Conservation (phyloP, 768 basidiomycete genomes). For the Coprinellus micaceus region DNA sequence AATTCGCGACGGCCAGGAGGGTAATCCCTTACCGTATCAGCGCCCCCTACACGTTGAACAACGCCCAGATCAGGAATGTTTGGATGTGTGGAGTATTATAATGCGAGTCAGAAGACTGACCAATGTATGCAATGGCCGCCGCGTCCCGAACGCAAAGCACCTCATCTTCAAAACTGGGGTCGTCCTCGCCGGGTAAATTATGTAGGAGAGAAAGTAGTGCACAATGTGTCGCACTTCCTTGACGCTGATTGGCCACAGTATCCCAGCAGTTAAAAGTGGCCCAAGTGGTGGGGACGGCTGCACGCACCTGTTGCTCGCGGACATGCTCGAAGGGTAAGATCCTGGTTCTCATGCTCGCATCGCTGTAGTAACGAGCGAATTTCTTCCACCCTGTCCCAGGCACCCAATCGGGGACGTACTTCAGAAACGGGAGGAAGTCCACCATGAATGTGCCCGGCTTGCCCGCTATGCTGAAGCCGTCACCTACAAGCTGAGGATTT, state of each 20-base stretch:
- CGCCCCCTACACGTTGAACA: background rate
- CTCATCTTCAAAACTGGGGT: background rate
- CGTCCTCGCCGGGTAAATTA: background rate
- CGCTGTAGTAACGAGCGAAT: conserved; percentile 32
- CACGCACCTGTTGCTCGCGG: conserved; percentile 30
- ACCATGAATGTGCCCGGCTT: conserved; percentile 30
- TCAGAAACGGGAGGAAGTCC: conserved; percentile 23
- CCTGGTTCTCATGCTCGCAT: conserved; percentile 28
- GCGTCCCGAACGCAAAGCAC: background rate
- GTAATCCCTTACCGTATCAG: background rate
- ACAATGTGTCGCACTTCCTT: background rate
- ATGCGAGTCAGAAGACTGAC: background rate
- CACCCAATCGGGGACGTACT: conserved; percentile 33
- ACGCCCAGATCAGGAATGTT: background rate
- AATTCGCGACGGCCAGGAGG: background rate
- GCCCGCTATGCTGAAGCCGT: conserved; percentile 20
- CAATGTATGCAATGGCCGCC: background rate
- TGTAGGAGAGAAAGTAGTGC: background rate
- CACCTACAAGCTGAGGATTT: conserved; percentile 19
- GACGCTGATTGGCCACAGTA: background rate
- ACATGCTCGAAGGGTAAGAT: conserved; percentile 36
- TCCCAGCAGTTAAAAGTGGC: too few relatives aligned
- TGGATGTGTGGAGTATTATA: background rate
- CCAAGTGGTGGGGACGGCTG: background rate
- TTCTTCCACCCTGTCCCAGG: conserved; percentile 44